phyloP scores from a whole-genome alignment of 139 green algal species.

The Chlamydomonas urium region DNA sequence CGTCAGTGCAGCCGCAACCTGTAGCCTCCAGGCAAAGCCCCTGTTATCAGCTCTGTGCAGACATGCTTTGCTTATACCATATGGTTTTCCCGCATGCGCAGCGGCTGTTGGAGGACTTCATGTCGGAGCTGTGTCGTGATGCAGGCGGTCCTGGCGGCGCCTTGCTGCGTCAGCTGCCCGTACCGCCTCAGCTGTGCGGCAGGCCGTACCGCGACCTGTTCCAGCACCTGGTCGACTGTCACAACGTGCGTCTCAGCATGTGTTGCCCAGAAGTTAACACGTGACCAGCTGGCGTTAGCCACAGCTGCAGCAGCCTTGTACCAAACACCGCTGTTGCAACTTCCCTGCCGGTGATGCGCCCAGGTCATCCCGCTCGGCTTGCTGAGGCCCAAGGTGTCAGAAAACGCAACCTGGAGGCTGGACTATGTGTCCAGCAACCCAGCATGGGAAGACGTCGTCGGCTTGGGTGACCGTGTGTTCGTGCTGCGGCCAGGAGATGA shows the following conservation, averaged over 20 bases:
- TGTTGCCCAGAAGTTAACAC: too few species aligned
- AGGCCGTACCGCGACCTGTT: conserved; percentile 65
- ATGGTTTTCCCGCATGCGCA: conserved; percentile 14
- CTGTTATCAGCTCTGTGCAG: too few species aligned
- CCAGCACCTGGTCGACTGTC: conserved; percentile 21
- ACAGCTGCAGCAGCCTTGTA: too few species aligned
- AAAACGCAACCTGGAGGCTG: conserved; percentile 66
- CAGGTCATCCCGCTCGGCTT: background rate
- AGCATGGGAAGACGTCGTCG: conserved; percentile 27
- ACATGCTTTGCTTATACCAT: too few species aligned
- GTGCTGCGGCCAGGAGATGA: conserved; percentile 38
- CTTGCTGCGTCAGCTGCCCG: conserved; percentile 51
- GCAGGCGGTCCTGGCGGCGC: conserved; percentile 47
- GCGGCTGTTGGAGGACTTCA: conserved; percentile 60
- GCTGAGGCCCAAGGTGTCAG: conserved; percentile 43
- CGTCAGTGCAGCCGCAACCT: too few species aligned
- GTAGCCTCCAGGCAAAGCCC: too few species aligned
- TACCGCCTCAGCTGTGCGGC: conserved; percentile 44
- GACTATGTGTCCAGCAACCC: conserved; percentile 64
- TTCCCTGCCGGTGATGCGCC: too few species aligned
- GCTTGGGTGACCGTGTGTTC: conserved; percentile 54
- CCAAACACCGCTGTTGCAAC: too few species aligned
- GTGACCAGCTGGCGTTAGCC: too few species aligned
- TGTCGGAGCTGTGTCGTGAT: conserved; percentile 66
- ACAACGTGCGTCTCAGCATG: background rate